Percentiles rank a stretch among this genome's conserved stretches.
phyloP scores from a whole-genome alignment of 2,329 filamentous ascomycete species.

The Anisogramma anomala region DNA sequence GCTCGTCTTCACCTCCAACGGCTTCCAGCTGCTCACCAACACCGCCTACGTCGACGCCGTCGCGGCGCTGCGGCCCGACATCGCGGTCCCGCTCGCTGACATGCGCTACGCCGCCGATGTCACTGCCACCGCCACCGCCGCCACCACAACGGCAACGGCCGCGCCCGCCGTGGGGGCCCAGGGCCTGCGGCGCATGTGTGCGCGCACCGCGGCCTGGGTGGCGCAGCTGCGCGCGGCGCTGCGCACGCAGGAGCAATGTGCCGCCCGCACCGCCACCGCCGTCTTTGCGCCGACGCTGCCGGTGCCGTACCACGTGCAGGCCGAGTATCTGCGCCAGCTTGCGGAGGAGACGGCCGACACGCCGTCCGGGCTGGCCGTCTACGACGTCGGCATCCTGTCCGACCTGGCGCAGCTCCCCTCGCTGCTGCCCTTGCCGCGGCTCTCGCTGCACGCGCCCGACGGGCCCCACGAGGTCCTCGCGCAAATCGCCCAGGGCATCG shows the following conservation, averaged over 20 bases:
- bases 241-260: constrained; percentile 22
- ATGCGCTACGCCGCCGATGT: constrained; percentile 40
- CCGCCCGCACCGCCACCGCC: constrained; percentile 18
- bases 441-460: constrained; percentile 59
- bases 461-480: constrained; percentile 68
- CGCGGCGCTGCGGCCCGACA: constrained; percentile 60
- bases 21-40: constrained; percentile 61
- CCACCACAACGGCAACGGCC: too few relatives aligned
- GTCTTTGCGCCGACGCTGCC: constrained; percentile 62
- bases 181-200: constrained; percentile 69
- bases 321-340: constrained; percentile 66
- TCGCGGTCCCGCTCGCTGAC: constrained; percentile 70
- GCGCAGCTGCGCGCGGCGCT: constrained; percentile 48
- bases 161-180: too few relatives aligned
- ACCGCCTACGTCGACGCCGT: constrained; percentile 58
- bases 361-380: constrained; percentile 64
- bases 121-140: too few relatives aligned
- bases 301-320: constrained; percentile 62
- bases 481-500: constrained; percentile 65
- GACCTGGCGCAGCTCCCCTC: constrained; percentile 45
- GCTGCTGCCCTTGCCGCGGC: constrained; percentile 53
- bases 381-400: constrained; percentile 58
- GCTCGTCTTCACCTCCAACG: constrained; percentile 74
- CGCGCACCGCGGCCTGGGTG: constrained; percentile 75
- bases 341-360: constrained; percentile 45